Conservation (phyloP, 2,329 filamentous ascomycete genomes). For the Fusarium duplospermum region DNA sequence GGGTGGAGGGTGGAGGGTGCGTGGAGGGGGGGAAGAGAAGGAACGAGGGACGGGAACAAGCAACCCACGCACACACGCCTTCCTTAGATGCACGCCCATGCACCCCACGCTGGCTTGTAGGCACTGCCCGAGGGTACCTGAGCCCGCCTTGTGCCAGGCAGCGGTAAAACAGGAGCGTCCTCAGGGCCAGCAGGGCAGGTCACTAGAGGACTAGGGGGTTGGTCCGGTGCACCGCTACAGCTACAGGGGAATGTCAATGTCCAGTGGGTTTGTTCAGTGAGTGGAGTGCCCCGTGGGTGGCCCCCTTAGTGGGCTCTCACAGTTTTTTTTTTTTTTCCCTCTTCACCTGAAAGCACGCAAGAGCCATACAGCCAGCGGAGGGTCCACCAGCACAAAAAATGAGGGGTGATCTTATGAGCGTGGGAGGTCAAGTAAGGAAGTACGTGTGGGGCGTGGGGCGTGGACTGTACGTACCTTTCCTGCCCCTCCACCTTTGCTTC, state of each 20-base stretch:
- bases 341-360: constrained; percentile 3
- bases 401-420: constrained; percentile 16
- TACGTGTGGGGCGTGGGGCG: constrained; percentile 35
- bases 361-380: neutral
- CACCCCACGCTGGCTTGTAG: constrained; percentile 38
- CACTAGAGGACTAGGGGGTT: constrained; percentile 24
- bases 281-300: constrained; percentile 28
- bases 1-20: constrained; percentile 24
- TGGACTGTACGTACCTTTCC: constrained; percentile 22
- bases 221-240: constrained; percentile 29
- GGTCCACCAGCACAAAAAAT: constrained; percentile 7
- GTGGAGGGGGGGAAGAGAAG: constrained; percentile 26
- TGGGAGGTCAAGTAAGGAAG: constrained; percentile 12
- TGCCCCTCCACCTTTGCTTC: constrained; percentile 38
- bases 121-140: constrained; percentile 37
- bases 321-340: neutral
- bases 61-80: constrained; percentile 10
- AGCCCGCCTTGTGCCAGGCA: constrained; percentile 39
- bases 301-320: constrained; percentile 24
- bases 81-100: constrained; percentile 4
- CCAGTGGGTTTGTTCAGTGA: constrained; percentile 23
- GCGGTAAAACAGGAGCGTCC: constrained; percentile 41
- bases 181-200: constrained; percentile 28
- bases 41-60: constrained; percentile 37
- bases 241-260: constrained; percentile 22